Conservation (phyloP, 2,329 filamentous ascomycete genomes). For the Ophidiomyces ophidiicola region DNA sequence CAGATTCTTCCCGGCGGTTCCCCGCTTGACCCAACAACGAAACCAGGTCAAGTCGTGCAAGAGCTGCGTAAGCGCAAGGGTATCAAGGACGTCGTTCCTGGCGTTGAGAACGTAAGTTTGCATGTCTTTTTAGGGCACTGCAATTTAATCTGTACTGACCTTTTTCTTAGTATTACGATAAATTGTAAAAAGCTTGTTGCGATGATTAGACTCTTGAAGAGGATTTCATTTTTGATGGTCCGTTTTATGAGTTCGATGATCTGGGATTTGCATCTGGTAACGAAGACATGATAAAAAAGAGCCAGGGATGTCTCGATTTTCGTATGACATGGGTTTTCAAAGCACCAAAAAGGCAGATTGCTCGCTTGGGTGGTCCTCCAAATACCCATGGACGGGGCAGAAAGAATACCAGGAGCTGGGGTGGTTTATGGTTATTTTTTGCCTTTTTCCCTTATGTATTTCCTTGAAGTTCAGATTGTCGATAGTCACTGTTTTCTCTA, state of each 20-base stretch:
- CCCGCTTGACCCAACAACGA: slow-evolving; percentile 67
- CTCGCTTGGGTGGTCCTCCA: slow-evolving; percentile 3
- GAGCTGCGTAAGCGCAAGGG: slow-evolving; percentile 98
- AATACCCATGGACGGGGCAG: slow-evolving; percentile 7
- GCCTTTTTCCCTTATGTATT: neutral
- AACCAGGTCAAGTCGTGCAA: slow-evolving; percentile 71
- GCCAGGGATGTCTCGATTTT: slow-evolving; percentile 7
- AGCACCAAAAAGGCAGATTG: neutral
- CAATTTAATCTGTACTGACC: slow-evolving; percentile 18
- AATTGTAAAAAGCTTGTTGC: slow-evolving; percentile 58
- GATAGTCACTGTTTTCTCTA: slow-evolving; percentile 2
- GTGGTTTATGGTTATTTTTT: neutral
- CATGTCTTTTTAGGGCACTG: neutral
- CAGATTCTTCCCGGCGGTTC: slow-evolving; percentile 89
- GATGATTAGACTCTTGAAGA: slow-evolving; percentile 14
- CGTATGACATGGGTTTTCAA: slow-evolving; percentile 5
- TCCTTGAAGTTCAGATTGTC: slow-evolving; percentile 5
- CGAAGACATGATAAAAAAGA: slow-evolving; percentile 7
- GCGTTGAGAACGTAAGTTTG: slow-evolving; percentile 81
- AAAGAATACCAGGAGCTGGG: slow-evolving; percentile 8
- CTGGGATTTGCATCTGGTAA: slow-evolving; percentile 12
- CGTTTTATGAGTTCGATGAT: slow-evolving; percentile 35
- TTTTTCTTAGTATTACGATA: slow-evolving; percentile 83
- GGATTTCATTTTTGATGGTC: slow-evolving; percentile 14
- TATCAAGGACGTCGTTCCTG: slow-evolving; percentile 91